These are phyloP conservation scores for Aeminium ludgeri DNA, from an alignment of 495 filamentous ascomycete genomes.

Conservation along the genomic window DNA sequence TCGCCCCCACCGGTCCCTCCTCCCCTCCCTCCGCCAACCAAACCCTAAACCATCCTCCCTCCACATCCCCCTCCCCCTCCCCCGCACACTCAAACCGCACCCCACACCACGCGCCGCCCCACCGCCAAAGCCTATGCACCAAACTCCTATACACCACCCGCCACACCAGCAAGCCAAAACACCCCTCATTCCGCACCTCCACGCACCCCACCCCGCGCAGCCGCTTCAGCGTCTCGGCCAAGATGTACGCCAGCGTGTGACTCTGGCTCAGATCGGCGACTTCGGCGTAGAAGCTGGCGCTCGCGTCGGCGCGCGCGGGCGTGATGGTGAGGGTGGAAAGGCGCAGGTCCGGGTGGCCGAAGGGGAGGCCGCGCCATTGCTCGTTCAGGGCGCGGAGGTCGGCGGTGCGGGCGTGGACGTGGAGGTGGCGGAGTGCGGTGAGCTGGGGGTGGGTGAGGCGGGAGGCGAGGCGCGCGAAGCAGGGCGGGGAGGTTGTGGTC, in stretches of 20 bases:
- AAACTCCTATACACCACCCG: conserved; percentile 10
- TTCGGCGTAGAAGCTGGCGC: conserved; percentile 8
- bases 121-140: conserved; percentile 14
- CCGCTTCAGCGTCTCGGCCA: conserved; percentile 15
- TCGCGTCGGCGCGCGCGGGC: conserved; percentile 10
- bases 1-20: background rate
- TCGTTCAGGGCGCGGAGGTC: conserved; percentile 16
- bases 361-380: conserved; percentile 12
- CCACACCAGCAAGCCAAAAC: conserved; percentile 13
- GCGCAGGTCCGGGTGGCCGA: conserved; percentile 8
- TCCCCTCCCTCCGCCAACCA: conserved; percentile 1
- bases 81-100: conserved; percentile 8
- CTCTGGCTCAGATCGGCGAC: conserved; percentile 13
- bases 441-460: conserved; percentile 3
- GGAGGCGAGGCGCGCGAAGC: conserved; percentile 1
- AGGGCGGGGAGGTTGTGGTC: background rate
- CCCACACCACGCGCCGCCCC: conserved; percentile 12
- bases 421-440: conserved; percentile 10
- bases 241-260: conserved; percentile 17
- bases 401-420: conserved; percentile 10
- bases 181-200: conserved; percentile 11
- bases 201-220: conserved; percentile 10
- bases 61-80: conserved; percentile 2
- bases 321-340: conserved; percentile 13
- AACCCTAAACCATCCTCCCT: conserved; percentile 7